Evolutionary conservation across 2,329 filamentous ascomycete genomes (phyloP), one percentile per base, ranked within the genome.

Genomic region (Emergomyces orientalis): DNA sequence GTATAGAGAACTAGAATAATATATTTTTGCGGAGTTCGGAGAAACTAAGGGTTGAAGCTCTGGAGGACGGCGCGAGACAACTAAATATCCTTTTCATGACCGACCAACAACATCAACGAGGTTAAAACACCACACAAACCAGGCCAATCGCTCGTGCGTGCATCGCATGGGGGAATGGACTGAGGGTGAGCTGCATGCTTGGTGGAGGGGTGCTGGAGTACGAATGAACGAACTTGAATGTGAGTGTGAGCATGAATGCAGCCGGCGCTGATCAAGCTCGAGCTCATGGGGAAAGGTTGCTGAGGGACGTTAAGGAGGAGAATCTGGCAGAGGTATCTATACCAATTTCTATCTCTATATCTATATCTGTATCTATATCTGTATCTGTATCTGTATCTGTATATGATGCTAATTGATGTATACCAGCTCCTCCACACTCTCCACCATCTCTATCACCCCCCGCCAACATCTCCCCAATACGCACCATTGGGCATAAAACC

Each of bases 301-400:
- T 86, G 63, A 74, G 70, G 56, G 80, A 82, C 67, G 76, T 83
- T 61, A 74, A 79, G 64, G 78, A 80, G 67, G 76, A 80, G 67
- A 71, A 74, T 60, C 71, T 84, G 62, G 76, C 81, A 65, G 77
- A 84, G 76, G 83, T 84, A 68, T 67, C 72, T 73, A 58, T 52
- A 8, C 8, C 7, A 13, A 11, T 11, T 14, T 39, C 9, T 45
- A 52, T 37, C 37, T 30, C 25, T 51, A 64, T 54, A 58, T 25
- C n/a, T 7, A 32, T 3, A 32, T 9, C 19, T n/a, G n/a, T 7
- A 22, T 1, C 43, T 7, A 62, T 39, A 30, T 57, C 32, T 56
- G n/a, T 37, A 22, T 34, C n/a, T 43, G 4, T 14, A 19, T 13
- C n/a, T 17, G 0, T 32, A 52, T 2, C 8, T 52, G 13, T 30